Evolutionary conservation across 106 monocot species (phyloP).

Genomic region (Dioscorea alata): DNA sequence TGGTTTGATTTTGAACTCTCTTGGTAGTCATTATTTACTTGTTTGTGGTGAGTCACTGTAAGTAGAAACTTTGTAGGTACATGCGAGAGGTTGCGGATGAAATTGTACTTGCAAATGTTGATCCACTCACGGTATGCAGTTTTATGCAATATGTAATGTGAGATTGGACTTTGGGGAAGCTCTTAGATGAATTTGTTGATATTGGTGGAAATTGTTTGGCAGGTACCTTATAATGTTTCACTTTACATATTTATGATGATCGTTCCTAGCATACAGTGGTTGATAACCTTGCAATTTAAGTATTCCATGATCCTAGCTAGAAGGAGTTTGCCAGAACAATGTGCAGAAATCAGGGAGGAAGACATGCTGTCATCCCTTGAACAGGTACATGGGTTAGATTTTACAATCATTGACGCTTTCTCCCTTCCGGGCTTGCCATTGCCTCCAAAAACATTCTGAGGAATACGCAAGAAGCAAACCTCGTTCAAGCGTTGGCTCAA

Average conservation of each 20-base stretch:
- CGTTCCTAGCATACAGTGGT: no score
- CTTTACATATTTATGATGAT: no score
- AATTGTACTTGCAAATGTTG: conserved; percentile 53
- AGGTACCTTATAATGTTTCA: conserved; percentile 32
- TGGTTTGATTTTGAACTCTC: no score
- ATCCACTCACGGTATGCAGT: conserved; percentile 60
- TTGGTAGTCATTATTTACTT: no score
- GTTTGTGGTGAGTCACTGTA: no score
- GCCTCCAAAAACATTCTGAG: conserved; percentile 64
- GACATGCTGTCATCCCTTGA: conserved; percentile 59
- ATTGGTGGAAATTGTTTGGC: conserved; percentile 54
- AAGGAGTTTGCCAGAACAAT: conserved; percentile 34
- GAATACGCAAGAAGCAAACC: conserved; percentile 71
- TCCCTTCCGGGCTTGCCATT: conserved; percentile 64
- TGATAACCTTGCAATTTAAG: neutral
- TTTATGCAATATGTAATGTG: neutral
- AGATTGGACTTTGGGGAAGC: conserved; percentile 55
- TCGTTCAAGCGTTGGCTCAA: conserved; percentile 75
- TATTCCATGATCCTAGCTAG: neutral
- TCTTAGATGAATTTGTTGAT: conserved; percentile 70
- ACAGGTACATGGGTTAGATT: conserved; percentile 27
- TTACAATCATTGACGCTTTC: conserved; percentile 42
- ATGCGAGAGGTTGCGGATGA: conserved; percentile 99
- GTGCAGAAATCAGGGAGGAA: conserved; percentile 44
- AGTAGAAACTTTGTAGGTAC: conserved; percentile 40